Base-by-base conservation (phyloP, 768 basidiomycete genomes). In the Vishniacozyma victoriae region DNA sequence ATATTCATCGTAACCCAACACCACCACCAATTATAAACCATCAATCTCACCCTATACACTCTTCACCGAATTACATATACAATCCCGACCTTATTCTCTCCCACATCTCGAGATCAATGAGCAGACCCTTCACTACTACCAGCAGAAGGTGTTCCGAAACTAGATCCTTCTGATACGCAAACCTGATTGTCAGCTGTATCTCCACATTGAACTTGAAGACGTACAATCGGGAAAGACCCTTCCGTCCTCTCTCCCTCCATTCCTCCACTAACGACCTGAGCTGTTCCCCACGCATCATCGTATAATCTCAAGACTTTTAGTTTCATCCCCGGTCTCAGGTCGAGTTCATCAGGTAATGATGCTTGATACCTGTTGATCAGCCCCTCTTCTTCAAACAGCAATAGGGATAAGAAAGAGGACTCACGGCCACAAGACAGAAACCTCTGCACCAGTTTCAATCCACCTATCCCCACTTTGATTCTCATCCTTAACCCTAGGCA, bases 221-320 rank as follows among this genome's bases (percentile, higher is more conserved):
- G 6, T 12, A 70, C 69, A 25, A 68, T 61, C 19, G 62, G 62
- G 63, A 68, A 69, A 15, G 62, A 60, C 23, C 70, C 70, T 42
- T 64, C 57, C 49, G 52, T 59, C 3, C 52, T 42, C 18, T 61
- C 54, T 18, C 22, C 14, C 2, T 27, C 46, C 35, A 63, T 55
- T 5, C 52, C 57, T 12, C 48, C 62, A 14, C 25, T 24, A 15
- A 69, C 42, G 12, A 70, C 54, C 39, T 67, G 55, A 9, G 62
- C 71, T 1, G 69, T 72, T 5, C 61, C 71, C 69, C 71, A 72
- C 1, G 64, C 69, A 52, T 72, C 71, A 40, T 72, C 71, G 48
- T 69, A 72, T 18, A 72, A 40, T 15, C 66, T 55, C 31, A 67
- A 26, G 13, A 72, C 64, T 5, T 53, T 45, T 5, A 72, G 44